Base-by-base conservation (phyloP, 192 early-diverging fungal genomes). In the Backusella parvicylindrica region DNA sequence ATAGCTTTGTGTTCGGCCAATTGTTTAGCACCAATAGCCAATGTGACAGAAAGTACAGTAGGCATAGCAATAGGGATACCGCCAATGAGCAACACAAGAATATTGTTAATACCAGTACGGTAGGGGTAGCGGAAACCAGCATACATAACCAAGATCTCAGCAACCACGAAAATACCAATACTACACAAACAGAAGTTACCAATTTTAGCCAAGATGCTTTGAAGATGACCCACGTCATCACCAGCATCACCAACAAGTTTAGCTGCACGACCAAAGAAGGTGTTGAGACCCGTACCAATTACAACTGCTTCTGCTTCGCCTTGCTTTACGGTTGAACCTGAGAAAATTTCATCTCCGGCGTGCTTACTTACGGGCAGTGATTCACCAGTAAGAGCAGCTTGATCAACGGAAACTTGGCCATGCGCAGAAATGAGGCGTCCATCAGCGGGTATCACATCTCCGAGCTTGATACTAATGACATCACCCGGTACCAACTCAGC, bases 381-480 rank as follows among this genome's bases (percentile, higher is more conserved):
- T 81, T 94, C 92, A 79, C 92, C 92, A 31, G 91, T 91, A 38
- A 92, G 81, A 18, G 89, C 89, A 65, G 90, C 89, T 80, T 93
- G 88, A 73, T 91, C 91, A 66, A 93, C 90, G 56, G 88, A 88
- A 68, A 92, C 79, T 80, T 88, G 71, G 23, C 80, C 75, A 35
- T 85, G 71, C 7, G 85, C 79, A 23, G 64, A 88, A 60, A 97
- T 87, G 71, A 97, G 87, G 73, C 93, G 89, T 63, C 88, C 90
- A 76, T 97, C 95, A 32, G 95, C 95, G 30, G 95, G 94, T 32
- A 97, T 85, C 74, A 96, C 91, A 77, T 97, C 94, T 81, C 95
- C 95, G 38, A 95, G 88, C 74, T 93, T 91, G 75, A 98, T 81
- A 43, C 88, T 84, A 76, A 98, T 92, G 49, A 98, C 85, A 84